These are phyloP conservation scores for Saccharomycopsis hybrid DNA, from an alignment of 1,139 yeast species.

Conservation along the genomic window DNA sequence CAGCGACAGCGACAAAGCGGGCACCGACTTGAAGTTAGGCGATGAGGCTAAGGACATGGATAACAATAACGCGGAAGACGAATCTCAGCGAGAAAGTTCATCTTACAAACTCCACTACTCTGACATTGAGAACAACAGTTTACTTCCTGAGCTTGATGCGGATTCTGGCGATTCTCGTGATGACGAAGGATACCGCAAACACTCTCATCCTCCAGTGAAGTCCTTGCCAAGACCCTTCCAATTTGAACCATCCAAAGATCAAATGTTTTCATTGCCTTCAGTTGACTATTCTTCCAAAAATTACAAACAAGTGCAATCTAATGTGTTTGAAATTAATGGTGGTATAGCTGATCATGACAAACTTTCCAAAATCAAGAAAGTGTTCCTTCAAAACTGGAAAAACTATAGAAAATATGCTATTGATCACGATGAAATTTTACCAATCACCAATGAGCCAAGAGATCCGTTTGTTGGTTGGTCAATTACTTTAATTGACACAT, in stretches of 20 bases:
- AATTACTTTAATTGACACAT: conserved; percentile 54
- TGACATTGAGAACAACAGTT: too few relatives aligned
- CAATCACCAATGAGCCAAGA: conserved; percentile 29
- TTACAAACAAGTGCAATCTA: conserved; percentile 30
- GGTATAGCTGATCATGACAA: conserved; percentile 31
- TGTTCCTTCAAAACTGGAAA: conserved; percentile 52
- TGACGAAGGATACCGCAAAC: conserved; percentile 2
- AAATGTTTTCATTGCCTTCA: conserved; percentile 27
- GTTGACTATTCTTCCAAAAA: conserved; percentile 17
- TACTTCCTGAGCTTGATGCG: not conserved
- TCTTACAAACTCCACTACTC: too few relatives aligned
- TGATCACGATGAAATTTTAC: conserved; percentile 59
- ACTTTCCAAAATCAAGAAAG: conserved; percentile 42
- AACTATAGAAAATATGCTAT: conserved; percentile 53
- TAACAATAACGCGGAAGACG: not conserved
- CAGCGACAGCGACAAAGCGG: not conserved
- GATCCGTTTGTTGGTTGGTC: conserved; percentile 45
- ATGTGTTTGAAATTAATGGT: conserved; percentile 25
- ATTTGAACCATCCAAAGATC: conserved; percentile 23
- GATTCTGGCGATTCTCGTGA: conserved; percentile 12
- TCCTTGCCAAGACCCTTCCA: conserved; percentile 12
- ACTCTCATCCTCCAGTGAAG: conserved; percentile 1
- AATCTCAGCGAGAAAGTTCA: too few relatives aligned
- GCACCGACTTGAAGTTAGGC: not conserved
- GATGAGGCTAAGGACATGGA: not conserved